A percentile compares a stretch with the other conserved stretches of the same genome.
Evolutionary conservation across 192 early-diverging fungal genomes (phyloP).

Genomic region (Podila clonocystis): DNA sequence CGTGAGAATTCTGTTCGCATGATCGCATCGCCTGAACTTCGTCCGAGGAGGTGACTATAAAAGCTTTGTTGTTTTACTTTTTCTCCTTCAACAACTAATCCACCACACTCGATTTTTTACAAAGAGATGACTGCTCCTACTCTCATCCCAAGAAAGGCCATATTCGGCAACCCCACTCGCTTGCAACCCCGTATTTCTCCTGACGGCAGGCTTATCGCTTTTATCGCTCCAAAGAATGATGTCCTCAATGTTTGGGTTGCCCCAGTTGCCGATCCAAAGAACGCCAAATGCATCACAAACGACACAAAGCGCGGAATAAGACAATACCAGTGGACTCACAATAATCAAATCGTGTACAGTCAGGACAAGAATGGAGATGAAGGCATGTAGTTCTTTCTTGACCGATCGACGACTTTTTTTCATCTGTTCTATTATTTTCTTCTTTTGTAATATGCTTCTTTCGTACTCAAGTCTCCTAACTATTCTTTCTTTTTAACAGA

Average conservation of each 20-base stretch:
- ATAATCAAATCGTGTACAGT: constrained; percentile 35
- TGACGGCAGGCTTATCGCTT: constrained; percentile 26
- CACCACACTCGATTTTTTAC: not conserved
- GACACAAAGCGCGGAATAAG: constrained; percentile 36
- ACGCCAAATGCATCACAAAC: constrained; percentile 41
- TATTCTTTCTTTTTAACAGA: not conserved
- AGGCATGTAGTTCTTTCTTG: constrained; percentile 8
- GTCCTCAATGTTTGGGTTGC: constrained; percentile 44
- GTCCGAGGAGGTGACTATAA: too few relatives aligned
- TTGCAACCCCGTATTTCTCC: constrained; percentile 1
- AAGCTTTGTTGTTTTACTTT: too few relatives aligned
- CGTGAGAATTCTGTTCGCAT: too few relatives aligned
- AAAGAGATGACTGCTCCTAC: constrained; percentile 2
- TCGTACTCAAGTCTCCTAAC: not conserved
- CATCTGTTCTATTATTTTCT: too few relatives aligned
- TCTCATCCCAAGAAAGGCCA: constrained; percentile 20
- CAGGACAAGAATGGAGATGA: constrained; percentile 52
- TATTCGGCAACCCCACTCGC: constrained; percentile 22
- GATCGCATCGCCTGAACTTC: too few relatives aligned
- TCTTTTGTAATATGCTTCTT: too few relatives aligned
- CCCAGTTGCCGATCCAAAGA: constrained; percentile 11
- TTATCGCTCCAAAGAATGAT: constrained; percentile 43
- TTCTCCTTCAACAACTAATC: constrained; percentile 1
- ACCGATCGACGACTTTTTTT: not conserved
- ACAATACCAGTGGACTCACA: constrained; percentile 41